Base-by-base conservation (phyloP, 2,329 filamentous ascomycete species). In the Exserohilum rostratum region DNA sequence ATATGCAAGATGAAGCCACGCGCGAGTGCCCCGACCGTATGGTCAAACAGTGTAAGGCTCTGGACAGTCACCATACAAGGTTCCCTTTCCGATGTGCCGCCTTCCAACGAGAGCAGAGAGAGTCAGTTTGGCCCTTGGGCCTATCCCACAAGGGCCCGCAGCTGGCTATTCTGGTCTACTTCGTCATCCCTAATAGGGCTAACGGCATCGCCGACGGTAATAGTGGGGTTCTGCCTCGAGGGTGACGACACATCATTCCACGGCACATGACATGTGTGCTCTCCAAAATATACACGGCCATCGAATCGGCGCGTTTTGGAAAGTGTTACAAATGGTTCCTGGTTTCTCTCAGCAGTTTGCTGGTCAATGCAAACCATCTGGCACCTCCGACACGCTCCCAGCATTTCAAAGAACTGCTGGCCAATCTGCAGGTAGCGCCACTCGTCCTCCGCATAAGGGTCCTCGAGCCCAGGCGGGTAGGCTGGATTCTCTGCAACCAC, bases 321-420 rank as follows among this genome's bases (percentile, higher is more conserved):
- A 54, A 99, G 78, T 0, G 92, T 97, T 3, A 90, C 85, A 69
- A 95, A 96, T 0, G 95, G 95, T 73, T 98, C 95, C 59, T 91
- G 86, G 60, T 87, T 86, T 72, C 87, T 90, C 59, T 86, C 82
- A 0, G 87, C 92, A 11, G 89, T 96, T 42, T 86, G 80, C 73
- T 97, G 95, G 68, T 99, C 88, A 40, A 98, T 86, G 71, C 93
- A 97, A 9, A 99, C 89, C 93, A 99, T 98, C 73, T 96, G 92
- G 66, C 95, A 99, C 55, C 95, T 82, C 56, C 91, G 85, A 68
- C 95, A 99, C 3, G 90, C 85, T 0, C 93, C 93, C 4, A 98
- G 77, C 67, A 96, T 85, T 57, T 89, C 81, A 65, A 91, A 90
- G 9, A 77, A 74, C 54, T 87, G 82, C 68, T 73, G 64, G 1